Conservation (phyloP, 2,329 filamentous ascomycete genomes). For the Claviceps sp. region DNA sequence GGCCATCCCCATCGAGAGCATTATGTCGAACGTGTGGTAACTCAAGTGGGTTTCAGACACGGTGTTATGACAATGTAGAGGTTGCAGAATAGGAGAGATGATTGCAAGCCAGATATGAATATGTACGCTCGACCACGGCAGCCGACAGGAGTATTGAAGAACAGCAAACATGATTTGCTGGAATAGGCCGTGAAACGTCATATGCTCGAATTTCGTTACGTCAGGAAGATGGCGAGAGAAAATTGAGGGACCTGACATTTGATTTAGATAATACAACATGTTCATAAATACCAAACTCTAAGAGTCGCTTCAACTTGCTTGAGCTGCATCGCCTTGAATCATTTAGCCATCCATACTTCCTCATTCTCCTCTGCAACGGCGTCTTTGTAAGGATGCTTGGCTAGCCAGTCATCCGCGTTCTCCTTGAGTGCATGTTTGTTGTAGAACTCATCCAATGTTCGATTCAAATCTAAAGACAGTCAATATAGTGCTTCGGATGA, state of each 20-base stretch:
- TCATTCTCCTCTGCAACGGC: constrained; percentile 7
- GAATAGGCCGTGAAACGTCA: neutral
- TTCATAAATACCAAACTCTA: neutral
- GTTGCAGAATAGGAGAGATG: too few species aligned
- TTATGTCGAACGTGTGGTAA: too few species aligned
- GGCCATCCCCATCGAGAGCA: too few species aligned
- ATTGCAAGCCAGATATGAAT: too few species aligned
- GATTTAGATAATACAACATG: neutral
- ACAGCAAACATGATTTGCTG: neutral
- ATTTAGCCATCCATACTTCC: neutral
- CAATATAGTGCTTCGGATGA: neutral
- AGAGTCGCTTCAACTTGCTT: neutral
- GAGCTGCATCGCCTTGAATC: neutral
- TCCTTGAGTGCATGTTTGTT: constrained; percentile 3
- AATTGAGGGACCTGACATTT: neutral
- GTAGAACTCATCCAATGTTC: constrained; percentile 7
- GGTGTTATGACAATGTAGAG: too few species aligned
- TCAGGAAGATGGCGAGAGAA: neutral
- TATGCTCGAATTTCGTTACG: neutral
- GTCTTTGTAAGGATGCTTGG: constrained; percentile 4
- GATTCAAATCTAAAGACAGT: constrained; percentile 7
- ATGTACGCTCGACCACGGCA: too few species aligned
- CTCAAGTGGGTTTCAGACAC: too few species aligned
- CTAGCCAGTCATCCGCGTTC: constrained; percentile 4
- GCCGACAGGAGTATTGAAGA: too few species aligned